Conservation (phyloP, 257 asterid genomes). For the Gentiana macrophylla region DNA sequence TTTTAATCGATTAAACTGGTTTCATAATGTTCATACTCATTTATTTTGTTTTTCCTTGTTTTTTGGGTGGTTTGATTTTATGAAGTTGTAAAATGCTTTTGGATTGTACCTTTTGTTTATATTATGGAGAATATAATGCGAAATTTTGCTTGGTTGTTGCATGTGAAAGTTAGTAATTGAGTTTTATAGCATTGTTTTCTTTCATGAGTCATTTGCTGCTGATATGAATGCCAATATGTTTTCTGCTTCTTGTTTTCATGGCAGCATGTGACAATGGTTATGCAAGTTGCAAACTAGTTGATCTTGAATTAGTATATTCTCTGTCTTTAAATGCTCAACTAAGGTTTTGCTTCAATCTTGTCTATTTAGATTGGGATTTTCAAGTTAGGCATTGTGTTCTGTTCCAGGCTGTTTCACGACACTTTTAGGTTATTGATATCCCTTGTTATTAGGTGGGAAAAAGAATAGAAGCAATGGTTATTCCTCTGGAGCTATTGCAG, state of each 20-base stretch:
- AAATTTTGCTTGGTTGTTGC: too few relatives aligned
- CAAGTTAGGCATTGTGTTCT: too few relatives aligned
- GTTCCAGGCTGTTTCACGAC: constrained; percentile 23
- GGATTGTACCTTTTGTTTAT: too few relatives aligned
- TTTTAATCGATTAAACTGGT: too few relatives aligned
- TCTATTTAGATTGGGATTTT: too few relatives aligned
- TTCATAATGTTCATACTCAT: too few relatives aligned
- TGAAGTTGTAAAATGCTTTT: too few relatives aligned
- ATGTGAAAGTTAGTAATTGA: too few relatives aligned
- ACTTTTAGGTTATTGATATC: not conserved
- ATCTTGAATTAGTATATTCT: not conserved
- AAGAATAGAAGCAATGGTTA: constrained; percentile 64
- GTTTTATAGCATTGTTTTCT: too few relatives aligned
- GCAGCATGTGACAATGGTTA: not conserved
- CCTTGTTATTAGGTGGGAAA: constrained; percentile 57
- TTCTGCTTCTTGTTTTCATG: constrained; percentile 1
- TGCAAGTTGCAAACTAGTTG: not conserved
- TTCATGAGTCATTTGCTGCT: constrained; percentile 7
- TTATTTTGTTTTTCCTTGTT: too few relatives aligned
- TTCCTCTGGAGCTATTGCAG: constrained; percentile 92
- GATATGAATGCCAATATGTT: not conserved
- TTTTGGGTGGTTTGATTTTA: too few relatives aligned
- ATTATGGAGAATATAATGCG: constrained; percentile 28
- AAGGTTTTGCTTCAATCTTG: too few relatives aligned
- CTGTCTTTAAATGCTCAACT: not conserved